Conservation (phyloP, 2,329 filamentous ascomycete species). For the Grosmannia clavigera region DNA sequence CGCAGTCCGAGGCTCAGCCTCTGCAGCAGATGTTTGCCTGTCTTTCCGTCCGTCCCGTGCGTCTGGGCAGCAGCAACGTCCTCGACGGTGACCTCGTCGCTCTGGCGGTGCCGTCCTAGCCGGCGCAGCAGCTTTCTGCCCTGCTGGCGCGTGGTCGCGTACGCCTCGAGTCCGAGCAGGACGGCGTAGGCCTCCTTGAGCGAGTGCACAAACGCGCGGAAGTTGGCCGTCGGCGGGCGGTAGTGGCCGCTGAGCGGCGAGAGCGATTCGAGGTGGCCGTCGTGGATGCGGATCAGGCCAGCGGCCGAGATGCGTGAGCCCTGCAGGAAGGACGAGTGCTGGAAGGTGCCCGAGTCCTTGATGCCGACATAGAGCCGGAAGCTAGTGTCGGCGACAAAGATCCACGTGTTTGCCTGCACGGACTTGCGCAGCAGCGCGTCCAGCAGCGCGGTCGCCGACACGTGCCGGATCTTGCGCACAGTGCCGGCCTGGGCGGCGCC, state of each 20-base stretch:
- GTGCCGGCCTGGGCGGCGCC: slow-evolving; percentile 16
- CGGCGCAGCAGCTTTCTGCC: slow-evolving; percentile 39
- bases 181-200: slow-evolving; percentile 67
- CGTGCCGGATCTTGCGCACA: slow-evolving; percentile 42
- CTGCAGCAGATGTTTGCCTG: neutral
- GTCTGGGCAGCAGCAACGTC: neutral
- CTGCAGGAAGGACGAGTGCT: slow-evolving; percentile 81
- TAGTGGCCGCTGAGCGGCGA: slow-evolving; percentile 72
- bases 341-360: slow-evolving; percentile 78
- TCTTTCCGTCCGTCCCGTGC: neutral
- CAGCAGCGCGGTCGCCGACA: slow-evolving; percentile 59
- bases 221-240: slow-evolving; percentile 70
- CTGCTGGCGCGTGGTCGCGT: slow-evolving; percentile 54
- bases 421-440: slow-evolving; percentile 69
- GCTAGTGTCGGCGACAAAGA: slow-evolving; percentile 78
- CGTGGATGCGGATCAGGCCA: slow-evolving; percentile 72
- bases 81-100: neutral
- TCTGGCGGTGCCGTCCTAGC: neutral
- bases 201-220: slow-evolving; percentile 65
- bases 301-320: slow-evolving; percentile 72
- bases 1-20: neutral
- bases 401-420: slow-evolving; percentile 82
- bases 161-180: slow-evolving; percentile 70
- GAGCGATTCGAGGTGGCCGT: slow-evolving; percentile 62
- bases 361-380: slow-evolving; percentile 83